Evolutionary conservation across 805 yeast genomes (phyloP).

Genomic region (Maudiozyma bulderi): DNA sequence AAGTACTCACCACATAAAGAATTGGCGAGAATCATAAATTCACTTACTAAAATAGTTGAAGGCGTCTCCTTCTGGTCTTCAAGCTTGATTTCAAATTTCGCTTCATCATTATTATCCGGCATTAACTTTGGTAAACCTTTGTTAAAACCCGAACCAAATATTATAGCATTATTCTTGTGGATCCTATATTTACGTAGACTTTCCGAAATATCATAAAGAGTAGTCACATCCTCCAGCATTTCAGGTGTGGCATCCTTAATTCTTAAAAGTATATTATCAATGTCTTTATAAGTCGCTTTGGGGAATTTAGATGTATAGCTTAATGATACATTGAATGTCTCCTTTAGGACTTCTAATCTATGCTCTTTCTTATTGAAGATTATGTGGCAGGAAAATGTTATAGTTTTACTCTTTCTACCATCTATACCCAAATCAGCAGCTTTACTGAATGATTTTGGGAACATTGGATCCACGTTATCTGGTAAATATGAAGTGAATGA

Average conservation of each 20-base stretch:
- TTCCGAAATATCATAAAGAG: constrained; percentile 24
- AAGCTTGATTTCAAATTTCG: constrained; percentile 12
- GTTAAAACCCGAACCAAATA: constrained; percentile 31
- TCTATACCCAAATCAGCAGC: constrained; percentile 43
- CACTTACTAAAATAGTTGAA: constrained; percentile 64
- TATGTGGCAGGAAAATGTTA: constrained; percentile 36
- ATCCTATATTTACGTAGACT: constrained; percentile 24
- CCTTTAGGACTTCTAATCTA: constrained; percentile 16
- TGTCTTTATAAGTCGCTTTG: constrained; percentile 51
- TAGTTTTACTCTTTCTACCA: constrained; percentile 35
- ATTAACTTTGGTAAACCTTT: constrained; percentile 16
- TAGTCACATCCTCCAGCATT: constrained; percentile 28
- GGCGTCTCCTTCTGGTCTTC: constrained; percentile 27
- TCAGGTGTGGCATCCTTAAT: constrained; percentile 1
- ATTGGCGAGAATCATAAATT: constrained; percentile 76
- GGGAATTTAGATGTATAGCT: constrained; percentile 40
- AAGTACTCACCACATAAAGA: constrained; percentile 46
- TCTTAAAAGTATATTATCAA: constrained; percentile 40
- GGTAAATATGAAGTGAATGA: constrained; percentile 69
- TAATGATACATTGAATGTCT: constrained; percentile 31
- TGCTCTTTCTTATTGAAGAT: constrained; percentile 17
- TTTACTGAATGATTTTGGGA: constrained; percentile 49
- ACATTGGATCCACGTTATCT: constrained; percentile 54
- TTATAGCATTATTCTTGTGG: constrained; percentile 31
- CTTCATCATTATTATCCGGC: constrained; percentile 1